Base-by-base conservation (phyloP, 352 stramenopile genomes). In the Globisporangium uncinulatum region DNA sequence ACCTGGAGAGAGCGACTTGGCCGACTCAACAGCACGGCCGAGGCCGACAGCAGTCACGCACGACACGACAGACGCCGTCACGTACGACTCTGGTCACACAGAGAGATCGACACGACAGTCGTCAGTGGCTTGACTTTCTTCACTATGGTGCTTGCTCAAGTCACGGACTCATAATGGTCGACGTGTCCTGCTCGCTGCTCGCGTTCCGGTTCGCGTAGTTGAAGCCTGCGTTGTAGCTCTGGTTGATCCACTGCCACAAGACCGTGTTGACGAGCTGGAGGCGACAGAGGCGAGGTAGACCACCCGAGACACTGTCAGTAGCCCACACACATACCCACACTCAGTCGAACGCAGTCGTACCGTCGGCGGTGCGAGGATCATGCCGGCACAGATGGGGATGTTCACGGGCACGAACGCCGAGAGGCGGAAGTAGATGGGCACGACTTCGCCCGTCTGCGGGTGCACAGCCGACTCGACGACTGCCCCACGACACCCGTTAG, bases 131-230 rank as follows among this genome's bases (percentile, higher is more conserved):
- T 53, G 19, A 6, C 57, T 11, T 9, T 41, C 52, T 32, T 34
- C 44, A 53, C 24, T 29, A 29, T 29, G 24, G 53, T 14, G 56
- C 8, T 21, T 37, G 21, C 13, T 15, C 39, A 11, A 19, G 42
- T 11, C 39, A 51, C 21, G 19, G 70, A 91, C 83, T 93, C 44
- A 90, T 52, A 62, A 93, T 90, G 21, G 77, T 83, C 36, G 66
- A 69, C 53, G 66, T 90, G 59, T 90, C 78, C 54, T 93, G 80
- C 41, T 89, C 80, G 55, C 79, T 87, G 54, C 78, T 92, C 31
- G 83, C 84, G 51, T 91, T 93, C 57, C 86, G 80, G 66, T 95
- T 95, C 32, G 86, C 80, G 65, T 93, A 95, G 76, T 95, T 95
- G 64, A 93, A 94, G 51, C 82, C 84, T 1, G 84, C 83, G 66